Evolutionary conservation across 495 filamentous ascomycete species (phyloP), one percentile per base, ranked within the genome.

Genomic region (Penicillium ochrochloron): DNA sequence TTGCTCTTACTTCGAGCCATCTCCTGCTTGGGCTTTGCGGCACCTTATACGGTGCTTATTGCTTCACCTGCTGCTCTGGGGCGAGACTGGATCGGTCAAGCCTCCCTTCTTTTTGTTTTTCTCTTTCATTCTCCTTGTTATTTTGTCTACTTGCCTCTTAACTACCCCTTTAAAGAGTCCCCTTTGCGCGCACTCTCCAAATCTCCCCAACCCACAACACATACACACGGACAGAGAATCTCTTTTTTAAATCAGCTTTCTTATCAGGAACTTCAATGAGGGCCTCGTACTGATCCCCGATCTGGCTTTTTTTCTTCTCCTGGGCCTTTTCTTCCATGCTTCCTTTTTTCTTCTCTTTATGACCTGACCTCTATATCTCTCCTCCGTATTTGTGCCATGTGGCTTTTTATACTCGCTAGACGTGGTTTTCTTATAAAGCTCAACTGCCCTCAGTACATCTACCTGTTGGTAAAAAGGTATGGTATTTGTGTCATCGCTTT

Each of bases 111-210:
- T 65, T 69, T 66, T 59, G 63, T 69, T 69, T 69, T 46, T 31
- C 25, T 34, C 37, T 57, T 71, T 65, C 64, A 65, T 69, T 70
- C 64, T 63, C 70, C 70, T 65, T 74, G 66, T 72, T 73, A 67
- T 70, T 74, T 72, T 70, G 64, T 66, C 67, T 68, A 68, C 65
- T 63, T 74, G 69, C 67, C 71, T 72, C 69, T 67, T 62, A 67
- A 70, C 67, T 70, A 70, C 67, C 71, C 71, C 55, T 39, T 55
- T 56, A 68, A 72, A 74, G 71, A 74, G 70, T 72, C 65, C 71
- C 70, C 63, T 63, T 63, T 66, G 67, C 71, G 71, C 71, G 71
- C 71, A 72, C 71, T 74, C 71, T 72, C 71, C 66, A 71, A 72
- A 56, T 58, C 25, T 64, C 64, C 57, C 48, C 59, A 48, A 48